A percentile compares a stretch with the other conserved stretches of the same genome.
Evolutionary conservation across 1,139 yeast species (phyloP).

Genomic region (Pichia sp.): DNA sequence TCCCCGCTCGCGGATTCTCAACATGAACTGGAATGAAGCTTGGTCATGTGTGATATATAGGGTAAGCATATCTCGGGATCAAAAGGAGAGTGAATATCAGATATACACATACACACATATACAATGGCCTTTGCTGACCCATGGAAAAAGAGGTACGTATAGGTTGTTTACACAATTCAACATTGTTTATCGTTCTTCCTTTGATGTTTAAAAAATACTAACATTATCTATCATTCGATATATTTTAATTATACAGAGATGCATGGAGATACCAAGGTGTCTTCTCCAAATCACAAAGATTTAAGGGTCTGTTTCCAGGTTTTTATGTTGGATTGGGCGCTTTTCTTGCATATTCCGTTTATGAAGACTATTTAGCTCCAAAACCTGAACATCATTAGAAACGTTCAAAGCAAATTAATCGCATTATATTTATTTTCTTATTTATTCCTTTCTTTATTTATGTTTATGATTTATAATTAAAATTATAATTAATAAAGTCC

Average conservation of each 20-base stretch:
- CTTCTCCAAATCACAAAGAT: conserved; percentile 65
- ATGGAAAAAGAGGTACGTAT: conserved; percentile 18
- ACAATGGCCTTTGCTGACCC: conserved; percentile 10
- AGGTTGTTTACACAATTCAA: too few species aligned
- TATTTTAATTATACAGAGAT: too few species aligned
- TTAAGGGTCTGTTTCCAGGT: conserved; percentile 76
- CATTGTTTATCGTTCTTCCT: too few species aligned
- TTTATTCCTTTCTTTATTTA: conserved; percentile 6
- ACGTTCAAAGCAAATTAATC: background rate
- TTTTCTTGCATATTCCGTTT: conserved; percentile 58
- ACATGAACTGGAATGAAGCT: too few species aligned
- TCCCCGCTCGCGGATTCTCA: too few species aligned
- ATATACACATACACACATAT: background rate
- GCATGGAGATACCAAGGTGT: conserved; percentile 90
- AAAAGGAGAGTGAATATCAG: too few species aligned
- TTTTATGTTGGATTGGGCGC: conserved; percentile 77
- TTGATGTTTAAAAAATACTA: too few species aligned
- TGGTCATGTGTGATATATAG: too few species aligned
- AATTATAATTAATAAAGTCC: conserved; percentile 5
- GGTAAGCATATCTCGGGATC: too few species aligned
- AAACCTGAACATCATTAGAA: conserved; percentile 32
- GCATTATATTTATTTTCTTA: conserved; percentile 2
- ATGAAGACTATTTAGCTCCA: conserved; percentile 46
- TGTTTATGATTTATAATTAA: conserved; percentile 1
- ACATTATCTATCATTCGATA: too few species aligned